Evolutionary conservation across 148 eudicot species (phyloP), one percentile per base, ranked within the genome.

Genomic region (Agrostemma githago): DNA sequence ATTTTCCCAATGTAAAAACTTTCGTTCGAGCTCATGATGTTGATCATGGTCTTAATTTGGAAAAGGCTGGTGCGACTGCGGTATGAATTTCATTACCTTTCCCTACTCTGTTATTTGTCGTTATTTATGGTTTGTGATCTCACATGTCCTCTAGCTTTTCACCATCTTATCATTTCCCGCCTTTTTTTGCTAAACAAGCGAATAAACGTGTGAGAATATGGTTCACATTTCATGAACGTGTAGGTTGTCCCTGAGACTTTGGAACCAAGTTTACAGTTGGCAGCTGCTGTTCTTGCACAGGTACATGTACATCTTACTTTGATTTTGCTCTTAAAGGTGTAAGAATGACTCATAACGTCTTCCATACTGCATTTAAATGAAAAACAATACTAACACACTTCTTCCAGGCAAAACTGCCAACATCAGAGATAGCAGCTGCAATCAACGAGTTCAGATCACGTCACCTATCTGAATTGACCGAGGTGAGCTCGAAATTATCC

Each of bases 1-100:
- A 95, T 79, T 95, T 82, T 62, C 99, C 99, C 40, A 92, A 95
- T 74, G 90, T 92, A 39, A 95, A 95, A 82, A 95, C 99, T 54
- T 95, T 92, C 86, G 99, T 95, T 42, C 99, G 96, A 70, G 99
- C 99, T 51, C 99, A 92, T 82, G 99, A 95, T 83, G 96, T 95
- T 41, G 96, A 92, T 85, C 99, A 95, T 80, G 99, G 99, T 77
- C 92, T 95, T 71, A 95, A 95, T 82, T 82, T 95, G 83, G 99
- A 95, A 38, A 95, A 95, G 88, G 99, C 99, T 38, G 99, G 99
- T 72, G 99, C 99, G 70, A 90, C 97, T 44, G 97, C 99, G 85
- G 99, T 95, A 92, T 66, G 51, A 39, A 20, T 67, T 56, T 63
- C 21, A 26, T 34, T 67, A 37, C 17, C 15, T 16, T 63, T 51